Evolutionary conservation across 139 green algal species (phyloP), one percentile per base, ranked within the genome.

Genomic region (Chlorella sp.): DNA sequence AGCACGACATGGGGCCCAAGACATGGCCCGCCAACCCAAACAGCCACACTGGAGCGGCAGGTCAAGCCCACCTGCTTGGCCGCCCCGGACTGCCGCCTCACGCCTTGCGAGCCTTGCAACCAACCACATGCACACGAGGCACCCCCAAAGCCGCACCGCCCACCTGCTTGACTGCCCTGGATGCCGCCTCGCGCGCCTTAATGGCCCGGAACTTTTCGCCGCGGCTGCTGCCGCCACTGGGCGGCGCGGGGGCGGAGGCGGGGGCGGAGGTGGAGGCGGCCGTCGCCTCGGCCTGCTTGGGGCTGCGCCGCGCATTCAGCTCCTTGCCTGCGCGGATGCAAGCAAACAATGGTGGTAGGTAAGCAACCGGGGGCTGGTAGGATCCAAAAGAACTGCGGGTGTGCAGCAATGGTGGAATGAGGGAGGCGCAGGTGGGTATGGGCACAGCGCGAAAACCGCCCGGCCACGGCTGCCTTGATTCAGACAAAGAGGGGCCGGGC

Each of bases 181-280:
- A 87, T 11, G 95, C 94, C 32, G 93, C 92, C 65, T 98, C 95
- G 36, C 86, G 73, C 7, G 94, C 94, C 88, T 95, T 96, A 48
- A 95, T 83, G 6, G 91, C 93, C 2, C 90, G 76, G 88, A 97
- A 97, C 85, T 94, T 96, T 46, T 93, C 85, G 32, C 87, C 85
- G 30, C 56, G 70, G 30, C 56, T 88, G 84, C n/a, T 75, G 54
- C 43, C 81, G 65, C 79, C 80, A 81, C 86, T 88, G 16, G 51
- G 51, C 9, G 51, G 13, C 2, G 51, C 51, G 51, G 51, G 51
- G 87, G 75, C 85, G 84, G 65, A 40, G 51, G 68, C 46, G 38
- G 34, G 60, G 43, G 43, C 41, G 67, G 56, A 51, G 38, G 30
- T 60, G 28, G 7, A 43, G 60, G 48, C 54, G 46, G 40, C 43